A percentile compares a stretch with the other conserved stretches of the same genome.
phyloP scores from a whole-genome alignment of 768 basidiomycete genomes.

The Leccinum truebloodii region DNA sequence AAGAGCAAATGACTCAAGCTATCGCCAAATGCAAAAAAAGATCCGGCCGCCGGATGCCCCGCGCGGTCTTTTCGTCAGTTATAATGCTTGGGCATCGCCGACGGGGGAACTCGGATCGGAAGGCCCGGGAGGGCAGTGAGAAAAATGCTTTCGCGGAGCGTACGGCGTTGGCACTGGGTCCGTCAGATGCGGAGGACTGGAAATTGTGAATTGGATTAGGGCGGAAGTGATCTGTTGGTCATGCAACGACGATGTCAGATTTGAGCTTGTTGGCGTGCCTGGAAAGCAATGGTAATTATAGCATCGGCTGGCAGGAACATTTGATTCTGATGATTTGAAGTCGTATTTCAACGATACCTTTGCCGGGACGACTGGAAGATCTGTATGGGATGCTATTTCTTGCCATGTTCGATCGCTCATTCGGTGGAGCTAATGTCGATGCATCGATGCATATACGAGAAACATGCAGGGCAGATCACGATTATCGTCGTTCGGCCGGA shows the following conservation, averaged over 20 bases:
- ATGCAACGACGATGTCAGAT: too few species aligned
- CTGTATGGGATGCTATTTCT: too few species aligned
- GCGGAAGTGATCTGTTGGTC: constrained; percentile 16
- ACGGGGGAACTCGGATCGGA: constrained; percentile 41
- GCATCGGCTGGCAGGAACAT: constrained; percentile 1
- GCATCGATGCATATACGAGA: too few species aligned
- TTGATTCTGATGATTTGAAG: constrained; percentile 5
- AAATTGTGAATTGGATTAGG: constrained; percentile 10
- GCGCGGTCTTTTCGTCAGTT: constrained; percentile 69
- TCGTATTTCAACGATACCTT: constrained; percentile 20
- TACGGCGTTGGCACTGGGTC: constrained; percentile 40
- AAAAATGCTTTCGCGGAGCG: constrained; percentile 49
- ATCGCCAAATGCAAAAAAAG: constrained; percentile 64
- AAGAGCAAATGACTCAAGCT: neutral
- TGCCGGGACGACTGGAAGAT: constrained; percentile 9
- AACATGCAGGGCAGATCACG: too few species aligned
- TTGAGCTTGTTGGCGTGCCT: too few species aligned
- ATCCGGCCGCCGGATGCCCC: constrained; percentile 70
- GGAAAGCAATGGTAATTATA: too few species aligned
- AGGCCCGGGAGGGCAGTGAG: too few species aligned
- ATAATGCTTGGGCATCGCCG: constrained; percentile 67
- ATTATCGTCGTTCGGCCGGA: too few species aligned
- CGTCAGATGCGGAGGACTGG: too few species aligned
- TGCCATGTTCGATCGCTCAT: too few species aligned
- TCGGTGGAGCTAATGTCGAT: too few species aligned